Conservation (phyloP, 2,329 filamentous ascomycete species). For the Epichloe amarillans region DNA sequence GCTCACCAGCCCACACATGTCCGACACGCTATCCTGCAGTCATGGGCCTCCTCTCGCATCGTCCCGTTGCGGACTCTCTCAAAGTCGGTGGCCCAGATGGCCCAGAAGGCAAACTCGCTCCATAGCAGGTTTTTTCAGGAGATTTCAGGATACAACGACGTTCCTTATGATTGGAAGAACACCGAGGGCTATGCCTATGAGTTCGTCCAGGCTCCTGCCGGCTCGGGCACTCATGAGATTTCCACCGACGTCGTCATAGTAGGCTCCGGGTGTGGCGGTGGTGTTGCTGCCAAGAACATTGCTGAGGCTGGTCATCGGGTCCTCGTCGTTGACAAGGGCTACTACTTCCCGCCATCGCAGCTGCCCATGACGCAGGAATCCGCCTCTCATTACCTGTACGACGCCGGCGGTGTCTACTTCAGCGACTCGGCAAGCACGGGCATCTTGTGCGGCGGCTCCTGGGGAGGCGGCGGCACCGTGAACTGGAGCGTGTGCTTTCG, state of each 20-base stretch:
- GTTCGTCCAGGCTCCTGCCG: constrained; percentile 44
- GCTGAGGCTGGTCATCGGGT: constrained; percentile 64
- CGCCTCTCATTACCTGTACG: constrained; percentile 52
- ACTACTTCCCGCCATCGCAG: constrained; percentile 58
- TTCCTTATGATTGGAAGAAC: constrained; percentile 36
- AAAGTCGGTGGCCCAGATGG: constrained; percentile 41
- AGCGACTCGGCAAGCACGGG: constrained; percentile 44
- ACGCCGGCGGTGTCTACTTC: constrained; percentile 46
- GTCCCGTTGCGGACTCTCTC: constrained; percentile 39
- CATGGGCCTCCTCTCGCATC: constrained; percentile 48
- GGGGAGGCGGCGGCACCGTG: constrained; percentile 76
- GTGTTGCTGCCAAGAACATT: constrained; percentile 66
- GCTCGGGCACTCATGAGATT: constrained; percentile 39
- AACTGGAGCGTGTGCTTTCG: constrained; percentile 64
- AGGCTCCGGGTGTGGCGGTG: constrained; percentile 77
- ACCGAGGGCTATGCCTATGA: constrained; percentile 40
- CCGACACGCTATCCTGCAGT: constrained; percentile 47
- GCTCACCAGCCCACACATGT: constrained; percentile 45
- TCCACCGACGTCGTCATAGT: constrained; percentile 76
- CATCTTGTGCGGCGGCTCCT: constrained; percentile 56
- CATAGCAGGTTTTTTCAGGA: constrained; percentile 40
- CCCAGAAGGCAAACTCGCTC: constrained; percentile 40
- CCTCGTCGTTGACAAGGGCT: constrained; percentile 70
- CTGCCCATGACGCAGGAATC: constrained; percentile 59
- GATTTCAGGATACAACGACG: constrained; percentile 44